A percentile compares a stretch with the other conserved stretches of the same genome.
Evolutionary conservation across 257 asterid genomes (phyloP).

Genomic region (Solanum bulbocastanum): DNA sequence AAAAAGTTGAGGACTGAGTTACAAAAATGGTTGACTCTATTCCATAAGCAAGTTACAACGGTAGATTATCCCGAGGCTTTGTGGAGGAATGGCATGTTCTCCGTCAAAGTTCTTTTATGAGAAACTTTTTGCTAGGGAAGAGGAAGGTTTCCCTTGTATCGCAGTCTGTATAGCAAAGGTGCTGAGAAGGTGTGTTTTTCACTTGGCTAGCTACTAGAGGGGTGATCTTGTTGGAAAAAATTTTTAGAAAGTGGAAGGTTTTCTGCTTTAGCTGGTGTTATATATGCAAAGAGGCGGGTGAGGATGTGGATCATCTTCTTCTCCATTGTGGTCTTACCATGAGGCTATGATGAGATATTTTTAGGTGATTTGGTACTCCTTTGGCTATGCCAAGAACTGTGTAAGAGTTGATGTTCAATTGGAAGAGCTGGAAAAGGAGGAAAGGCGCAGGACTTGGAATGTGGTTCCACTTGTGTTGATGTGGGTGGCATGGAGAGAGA

Average conservation of each 20-base stretch:
- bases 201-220: background rate
- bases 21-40: background rate
- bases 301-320: background rate
- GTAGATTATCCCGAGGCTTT: background rate
- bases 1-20: background rate
- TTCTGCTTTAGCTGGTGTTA: background rate
- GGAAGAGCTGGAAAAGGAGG: background rate
- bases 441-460: background rate
- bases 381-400: background rate
- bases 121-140: background rate
- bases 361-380: background rate
- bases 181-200: background rate
- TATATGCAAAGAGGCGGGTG: background rate
- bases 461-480: background rate
- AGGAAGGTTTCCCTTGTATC: background rate
- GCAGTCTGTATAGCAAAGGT: background rate
- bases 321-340: background rate
- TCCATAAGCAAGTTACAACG: background rate
- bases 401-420: background rate
- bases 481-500: background rate
- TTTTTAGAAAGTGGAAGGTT: background rate
- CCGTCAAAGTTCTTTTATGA: background rate
- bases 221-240: background rate
- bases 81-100: background rate
- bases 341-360: background rate